Evolutionary conservation across 2,329 filamentous ascomycete genomes (phyloP), one percentile per base, ranked within the genome.

Genomic region (Trichophyton benhamiae): DNA sequence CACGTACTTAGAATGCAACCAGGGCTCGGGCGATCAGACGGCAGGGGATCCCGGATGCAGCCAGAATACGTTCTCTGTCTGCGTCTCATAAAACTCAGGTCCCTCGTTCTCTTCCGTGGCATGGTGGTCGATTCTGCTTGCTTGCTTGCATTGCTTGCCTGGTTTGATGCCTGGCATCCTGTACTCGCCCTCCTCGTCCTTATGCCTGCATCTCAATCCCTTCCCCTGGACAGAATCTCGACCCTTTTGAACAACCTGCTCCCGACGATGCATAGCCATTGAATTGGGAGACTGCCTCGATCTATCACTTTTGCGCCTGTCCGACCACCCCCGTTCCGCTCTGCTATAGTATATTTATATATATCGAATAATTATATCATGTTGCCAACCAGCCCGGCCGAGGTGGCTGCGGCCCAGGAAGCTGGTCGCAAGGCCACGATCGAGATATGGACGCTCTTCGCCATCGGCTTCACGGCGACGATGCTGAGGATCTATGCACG

Each of bases 401-500:
- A 38, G n/a, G 36, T 59, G 20, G 42, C 53, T 17, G 27, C 41
- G n/a, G 49, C 60, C 15, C 2, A 42, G 41, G 53, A 42, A 15
- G 60, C 53, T 17, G 13, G 17, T 25, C 48, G 52, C 55, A 17
- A 25, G 38, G 27, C 60, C 27, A 58, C 55, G 41, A 58, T 58
- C 55, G 55, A 58, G 55, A 58, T 58, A 58, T 58, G 55, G 55
- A 58, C 55, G 30, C 55, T 58, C 55, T 58, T 58, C 30, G 30
- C 11, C 8, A 41, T 58, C 41, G 55, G 55, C 27, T 61, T 68
- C 62, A 58, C 65, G 2, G 63, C 66, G 22, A 70, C 69, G 15
- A 38, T 70, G 7, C 64, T 71, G 42, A 65, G 83, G 52, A 77
- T 77, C 4, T 80, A 77, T 64, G 74, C 78, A 5, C 74, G 81